Base-by-base conservation (phyloP, 768 basidiomycete genomes). In the Boletus fagicola region DNA sequence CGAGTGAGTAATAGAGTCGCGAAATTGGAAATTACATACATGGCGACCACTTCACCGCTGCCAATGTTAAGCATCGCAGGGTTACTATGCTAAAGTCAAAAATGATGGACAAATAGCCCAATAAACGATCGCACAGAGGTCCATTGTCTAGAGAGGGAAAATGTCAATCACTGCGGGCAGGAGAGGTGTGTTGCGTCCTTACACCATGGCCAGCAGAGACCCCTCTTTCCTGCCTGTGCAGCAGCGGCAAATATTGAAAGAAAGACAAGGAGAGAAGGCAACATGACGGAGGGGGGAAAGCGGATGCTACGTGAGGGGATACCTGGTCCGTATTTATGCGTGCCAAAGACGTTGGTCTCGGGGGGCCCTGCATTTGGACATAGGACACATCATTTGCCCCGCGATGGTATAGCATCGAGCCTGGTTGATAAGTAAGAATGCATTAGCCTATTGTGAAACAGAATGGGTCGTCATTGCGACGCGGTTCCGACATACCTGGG, bases 191-290 rank as follows among this genome's bases (percentile, higher is more conserved):
- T 18, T 44, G 15, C 0, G 4, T 46, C 1, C 65, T 56, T 56
- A 74, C 72, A 76, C 59, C 59, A 76, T 20, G 75, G 62, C 75
- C 76, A 76, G 51, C 60, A 61, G 20, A 76, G 66, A 43, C 75
- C 75, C n/a, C 73, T 67, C 62, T 76, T 76, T 28, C 76, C 75
- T 20, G 76, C 76, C 10, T 58, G 62, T 38, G 57, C 67, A 30
- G 58, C 49, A 16, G 53, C 31, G 0, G 57, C 40, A 39, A 70
- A 71, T 15, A 60, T 6, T 1, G 59, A 52, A 11, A 69, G 49
- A 15, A 62, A 11, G 40, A 64, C 43, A 9, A 72, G 24, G 8
- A 53, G 36, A 26, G 46, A 59, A n/a, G 46, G 38, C 13, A 67
- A 33, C 69, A 72, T 72, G 9, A 31, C 33, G 8, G 8, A 52